Evolutionary conservation across 78 protist genomes (phyloP).

Genomic region (Chrysochromulina parva): DNA sequence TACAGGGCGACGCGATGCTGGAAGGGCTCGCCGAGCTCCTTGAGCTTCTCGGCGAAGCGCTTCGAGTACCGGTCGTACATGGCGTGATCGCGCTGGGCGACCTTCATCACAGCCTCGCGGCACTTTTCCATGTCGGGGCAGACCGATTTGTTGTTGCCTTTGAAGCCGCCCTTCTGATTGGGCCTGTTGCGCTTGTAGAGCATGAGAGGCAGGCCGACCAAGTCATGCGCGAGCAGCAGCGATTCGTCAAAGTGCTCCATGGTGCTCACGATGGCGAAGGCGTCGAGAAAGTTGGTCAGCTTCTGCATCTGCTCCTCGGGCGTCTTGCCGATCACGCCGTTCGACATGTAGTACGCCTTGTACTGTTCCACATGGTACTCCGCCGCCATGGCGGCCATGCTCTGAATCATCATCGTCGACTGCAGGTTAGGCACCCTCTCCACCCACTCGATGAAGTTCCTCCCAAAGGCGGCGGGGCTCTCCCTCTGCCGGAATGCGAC

Average conservation of each 20-base stretch:
- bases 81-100: not conserved
- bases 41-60: not conserved
- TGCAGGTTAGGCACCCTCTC: not conserved
- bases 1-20: not conserved
- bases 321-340: no score
- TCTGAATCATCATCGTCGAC: not conserved
- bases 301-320: no score
- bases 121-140: slow-evolving; percentile 26
- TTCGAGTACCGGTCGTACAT: not conserved
- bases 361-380: not conserved
- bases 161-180: not conserved
- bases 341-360: no score
- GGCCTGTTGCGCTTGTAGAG: not conserved
- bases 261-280: not conserved
- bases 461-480: not conserved
- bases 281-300: no score
- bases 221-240: not conserved
- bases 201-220: not conserved
- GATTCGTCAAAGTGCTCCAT: not conserved
- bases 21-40: not conserved
- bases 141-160: not conserved
- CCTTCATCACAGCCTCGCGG: not conserved
- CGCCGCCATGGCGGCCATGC: not conserved
- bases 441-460: not conserved
- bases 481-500: not conserved